Evolutionary conservation across 2,329 filamentous ascomycete genomes (phyloP), one percentile per base, ranked within the genome.

Genomic region (Tolypocladium guangdongense): DNA sequence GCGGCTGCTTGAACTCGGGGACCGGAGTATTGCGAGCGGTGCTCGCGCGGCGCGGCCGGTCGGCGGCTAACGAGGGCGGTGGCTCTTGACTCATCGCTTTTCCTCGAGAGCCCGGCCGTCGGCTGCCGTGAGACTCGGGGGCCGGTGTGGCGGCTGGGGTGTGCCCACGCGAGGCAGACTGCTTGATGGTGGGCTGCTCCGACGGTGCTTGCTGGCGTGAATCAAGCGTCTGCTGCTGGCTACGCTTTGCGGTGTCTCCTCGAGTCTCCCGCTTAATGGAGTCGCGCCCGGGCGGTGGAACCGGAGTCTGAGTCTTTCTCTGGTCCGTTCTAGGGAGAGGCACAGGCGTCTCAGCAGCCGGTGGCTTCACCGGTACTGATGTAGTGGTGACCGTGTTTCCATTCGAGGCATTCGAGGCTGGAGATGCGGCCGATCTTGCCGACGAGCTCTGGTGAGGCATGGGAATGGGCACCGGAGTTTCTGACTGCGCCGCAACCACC

Each of bases 11-110:
- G 33, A 65, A 55, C 58, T 80, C 78, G 10, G 78, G 78, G 10
- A 71, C 78, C 12, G 80, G 80, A 1, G 80, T 82, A 60, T 78
- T 81, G 55, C 78, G 73, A 52, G 78, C 76, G 27, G 78, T 81
- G 61, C 79, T 82, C 53, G 78, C 64, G 54, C 80, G 77, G 50
- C 80, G 75, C 56, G 78, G 71, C 48, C 80, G 72, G 54, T 83
- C 80, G 49, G 70, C 68, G 22, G 75, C 78, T 55, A 80, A 66
- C 20, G 74, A 75, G 45, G 70, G 61, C 56, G 71, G 70, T 39
- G 76, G 75, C 59, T 81, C 78, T 62, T 76, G 73, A 60, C 75
- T 80, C 55, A 69, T 63, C 54, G 75, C 72, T 61, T 80, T 78
- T 41, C 78, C 78, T 64, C 78, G 72, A 45, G 78, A 81, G 35